Evolutionary conservation across 768 basidiomycete genomes (phyloP), one percentile per base, ranked within the genome.

Genomic region (Termitomyces sp.): DNA sequence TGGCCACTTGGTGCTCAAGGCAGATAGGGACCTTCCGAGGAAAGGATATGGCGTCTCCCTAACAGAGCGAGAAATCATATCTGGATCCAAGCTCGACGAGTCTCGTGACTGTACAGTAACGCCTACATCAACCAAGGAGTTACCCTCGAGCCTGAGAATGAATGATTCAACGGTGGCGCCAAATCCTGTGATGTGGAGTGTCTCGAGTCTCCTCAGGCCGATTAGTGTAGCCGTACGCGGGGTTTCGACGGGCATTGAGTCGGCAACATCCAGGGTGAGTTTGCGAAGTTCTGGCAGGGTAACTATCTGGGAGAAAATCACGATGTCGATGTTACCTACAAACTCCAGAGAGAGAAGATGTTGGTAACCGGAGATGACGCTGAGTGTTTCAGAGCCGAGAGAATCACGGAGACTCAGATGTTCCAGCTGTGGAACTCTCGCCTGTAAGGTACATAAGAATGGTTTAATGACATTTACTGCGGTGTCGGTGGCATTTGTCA

Each of bases 211-310:
- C 18, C 2, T 3, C 23, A 57, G 48, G 32, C 23, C 13, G 8
- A 50, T 26, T 13, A 43, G 7, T 8, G 35, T 28, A 13, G 36
- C 16, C 3, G 40, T 40, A 7, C 40, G 48, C 9, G 49, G 56
- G 3, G 26, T 7, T 12, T 32, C 38, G 13, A 38, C 36, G 1
- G 36, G 36, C 36, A 4, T 14, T 1, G 48, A 50, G 40, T 57
- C 56, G 2, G n/a, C 32, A 3, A 50, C 18, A 20, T 50, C 9
- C 40, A 57, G 4, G 8, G 16, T 18, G 14, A 57, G 28, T 44
- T 30, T 57, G 6, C 56, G 56, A 26, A 57, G 40, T 23, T 50
- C 26, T n/a, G 56, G 56, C 16, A 57, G 48, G 3, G 56, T 50
- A 28, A 50, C 40, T 2, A 57, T 50, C 18, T 57, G 9, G 8